A percentile compares a stretch with the other conserved stretches of the same genome.
phyloP scores from a whole-genome alignment of 345 rosid genomes.

The Eucalyptus curtisii region DNA sequence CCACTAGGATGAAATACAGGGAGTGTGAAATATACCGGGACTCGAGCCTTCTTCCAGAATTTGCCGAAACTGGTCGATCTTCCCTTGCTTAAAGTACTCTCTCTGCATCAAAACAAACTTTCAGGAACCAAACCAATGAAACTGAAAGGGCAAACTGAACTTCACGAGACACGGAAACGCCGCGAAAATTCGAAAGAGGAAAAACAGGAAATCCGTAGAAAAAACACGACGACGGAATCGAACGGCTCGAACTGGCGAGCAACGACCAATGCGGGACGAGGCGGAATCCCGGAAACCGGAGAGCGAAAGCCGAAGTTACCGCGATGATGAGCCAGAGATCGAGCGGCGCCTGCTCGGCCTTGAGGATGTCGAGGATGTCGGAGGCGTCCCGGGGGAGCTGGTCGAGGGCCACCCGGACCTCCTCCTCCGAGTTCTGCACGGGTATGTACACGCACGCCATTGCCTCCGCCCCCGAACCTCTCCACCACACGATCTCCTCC shows the following conservation, averaged over 20 bases:
- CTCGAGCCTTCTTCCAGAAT: constrained; percentile 97
- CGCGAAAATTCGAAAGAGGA: neutral
- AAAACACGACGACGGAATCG: neutral
- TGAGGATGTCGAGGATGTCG: constrained; percentile 94
- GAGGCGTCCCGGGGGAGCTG: constrained; percentile 97
- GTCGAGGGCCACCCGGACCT: constrained; percentile 88
- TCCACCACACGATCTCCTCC: neutral
- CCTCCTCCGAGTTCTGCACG: constrained; percentile 98
- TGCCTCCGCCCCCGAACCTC: neutral
- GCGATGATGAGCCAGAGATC: constrained; percentile 98
- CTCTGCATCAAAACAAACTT: constrained; percentile 34
- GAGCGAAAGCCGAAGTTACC: constrained; percentile 11
- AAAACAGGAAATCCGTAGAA: neutral
- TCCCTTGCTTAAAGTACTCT: constrained; percentile 97
- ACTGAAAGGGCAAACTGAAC: neutral
- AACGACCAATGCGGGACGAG: neutral
- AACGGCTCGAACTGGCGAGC: neutral
- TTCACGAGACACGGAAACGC: neutral
- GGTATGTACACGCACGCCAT: constrained; percentile 94
- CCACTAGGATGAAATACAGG: neutral
- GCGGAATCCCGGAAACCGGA: neutral
- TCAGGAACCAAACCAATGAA: neutral
- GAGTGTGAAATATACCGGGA: constrained; percentile 33
- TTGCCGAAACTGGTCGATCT: constrained; percentile 82
- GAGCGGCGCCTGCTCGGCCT: constrained; percentile 99